Percentiles rank a stretch among this genome's conserved stretches.
These are phyloP conservation scores for Atractiella rhizophila DNA, from an alignment of 768 basidiomycete genomes.

Conservation along the genomic window DNA sequence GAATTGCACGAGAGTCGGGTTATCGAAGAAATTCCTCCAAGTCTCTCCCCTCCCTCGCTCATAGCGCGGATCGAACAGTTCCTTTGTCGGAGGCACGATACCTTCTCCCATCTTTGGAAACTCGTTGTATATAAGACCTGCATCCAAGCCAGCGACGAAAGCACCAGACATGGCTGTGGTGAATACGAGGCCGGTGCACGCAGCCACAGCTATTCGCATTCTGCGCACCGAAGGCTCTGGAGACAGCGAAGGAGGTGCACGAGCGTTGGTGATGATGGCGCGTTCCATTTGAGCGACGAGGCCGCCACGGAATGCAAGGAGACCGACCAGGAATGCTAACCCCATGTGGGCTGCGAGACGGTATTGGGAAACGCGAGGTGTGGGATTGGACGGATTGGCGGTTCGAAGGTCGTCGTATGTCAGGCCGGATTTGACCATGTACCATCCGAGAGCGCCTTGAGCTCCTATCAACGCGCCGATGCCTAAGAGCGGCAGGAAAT, in stretches of 20 bases:
- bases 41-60: slow-evolving; percentile 40
- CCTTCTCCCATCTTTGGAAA: slow-evolving; percentile 88
- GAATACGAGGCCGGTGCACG: slow-evolving; percentile 52
- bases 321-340: slow-evolving; percentile 72
- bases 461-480: slow-evolving; percentile 62
- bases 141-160: slow-evolving; percentile 92
- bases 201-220: slow-evolving; percentile 37
- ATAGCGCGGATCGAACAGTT: slow-evolving; percentile 55
- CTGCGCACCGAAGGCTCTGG: slow-evolving; percentile 31
- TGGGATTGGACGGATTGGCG: slow-evolving; percentile 34
- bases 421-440: slow-evolving; percentile 95
- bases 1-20: slow-evolving; percentile 92
- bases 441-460: slow-evolving; percentile 88
- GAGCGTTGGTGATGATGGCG: too few species aligned
- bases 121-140: slow-evolving; percentile 90
- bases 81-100: slow-evolving; percentile 51
- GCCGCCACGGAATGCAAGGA: slow-evolving; percentile 67
- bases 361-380: slow-evolving; percentile 91
- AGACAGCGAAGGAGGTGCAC: too few species aligned
- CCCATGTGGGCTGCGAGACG: slow-evolving; percentile 80
- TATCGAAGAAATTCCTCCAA: slow-evolving; percentile 83
- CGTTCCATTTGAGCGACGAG: too few species aligned
- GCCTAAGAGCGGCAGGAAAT: slow-evolving; percentile 36
- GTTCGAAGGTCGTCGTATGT: slow-evolving; percentile 54
- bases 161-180: slow-evolving; percentile 90